phyloP scores from a whole-genome alignment of 179 eudicot species.

The Camellia oleifera region DNA sequence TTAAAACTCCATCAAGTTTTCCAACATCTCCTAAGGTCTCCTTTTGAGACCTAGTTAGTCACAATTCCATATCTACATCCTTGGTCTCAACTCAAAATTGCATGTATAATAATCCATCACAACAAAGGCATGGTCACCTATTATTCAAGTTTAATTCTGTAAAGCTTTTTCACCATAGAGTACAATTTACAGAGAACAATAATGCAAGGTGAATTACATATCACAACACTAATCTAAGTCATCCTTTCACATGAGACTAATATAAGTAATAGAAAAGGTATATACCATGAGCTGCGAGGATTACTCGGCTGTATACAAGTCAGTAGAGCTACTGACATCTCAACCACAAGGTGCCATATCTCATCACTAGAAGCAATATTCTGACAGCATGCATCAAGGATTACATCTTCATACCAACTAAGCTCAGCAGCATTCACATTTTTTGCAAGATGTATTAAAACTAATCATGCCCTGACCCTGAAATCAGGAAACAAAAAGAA shows the following conservation, averaged over 20 bases:
- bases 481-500: slow-evolving; percentile 17
- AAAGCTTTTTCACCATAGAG: not conserved
- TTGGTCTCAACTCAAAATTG: not conserved
- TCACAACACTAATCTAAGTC: not conserved
- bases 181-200: not conserved
- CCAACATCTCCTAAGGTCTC: not conserved
- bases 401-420: slow-evolving; percentile 74
- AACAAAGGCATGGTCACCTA: not conserved
- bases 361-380: slow-evolving; percentile 82
- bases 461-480: slow-evolving; percentile 94
- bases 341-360: slow-evolving; percentile 85
- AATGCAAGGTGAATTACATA: not conserved
- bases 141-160: not conserved
- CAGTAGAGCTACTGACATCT: slow-evolving; percentile 79
- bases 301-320: slow-evolving; percentile 59
- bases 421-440: slow-evolving; percentile 62
- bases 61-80: not conserved
- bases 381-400: slow-evolving; percentile 90
- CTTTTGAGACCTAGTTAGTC: not conserved
- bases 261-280: not conserved
- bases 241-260: slow-evolving; percentile 5
- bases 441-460: slow-evolving; percentile 70
- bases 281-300: slow-evolving; percentile 98
- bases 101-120: not conserved
- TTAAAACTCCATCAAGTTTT: not conserved